phyloP scores from a whole-genome alignment of 2,329 filamentous ascomycete species.

The Lasiodiplodia sp. region DNA sequence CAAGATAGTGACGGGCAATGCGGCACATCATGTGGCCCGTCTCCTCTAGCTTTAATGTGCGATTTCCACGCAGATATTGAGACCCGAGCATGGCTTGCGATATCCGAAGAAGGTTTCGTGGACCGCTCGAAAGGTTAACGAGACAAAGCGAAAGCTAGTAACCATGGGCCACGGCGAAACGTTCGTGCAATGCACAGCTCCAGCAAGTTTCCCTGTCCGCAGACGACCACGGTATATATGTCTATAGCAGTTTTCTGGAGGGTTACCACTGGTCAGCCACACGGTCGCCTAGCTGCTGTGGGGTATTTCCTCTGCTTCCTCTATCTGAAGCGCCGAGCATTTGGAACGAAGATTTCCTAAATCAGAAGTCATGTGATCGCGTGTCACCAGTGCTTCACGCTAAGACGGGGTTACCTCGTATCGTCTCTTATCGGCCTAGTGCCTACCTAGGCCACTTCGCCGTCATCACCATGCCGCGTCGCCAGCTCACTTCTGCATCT shows the following conservation, averaged over 20 bases:
- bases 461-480: slow-evolving; percentile 2
- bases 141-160: not conserved
- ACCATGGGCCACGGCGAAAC: not conserved
- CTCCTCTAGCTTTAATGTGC: not conserved
- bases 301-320: not conserved
- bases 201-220: not conserved
- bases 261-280: not conserved
- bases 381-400: not conserved
- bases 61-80: not conserved
- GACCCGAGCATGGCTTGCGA: not conserved
- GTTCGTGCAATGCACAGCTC: not conserved
- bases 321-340: not conserved
- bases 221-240: not conserved
- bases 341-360: not conserved
- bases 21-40: not conserved
- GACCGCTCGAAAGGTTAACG: not conserved
- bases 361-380: not conserved
- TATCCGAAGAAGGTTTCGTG: not conserved
- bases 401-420: not conserved
- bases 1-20: not conserved
- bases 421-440: not conserved
- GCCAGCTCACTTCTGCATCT: slow-evolving; percentile 4
- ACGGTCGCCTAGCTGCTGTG: not conserved
- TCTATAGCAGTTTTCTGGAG: not conserved
- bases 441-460: not conserved